Evolutionary conservation across 78 protist genomes (phyloP), one percentile per base, ranked within the genome.

Genomic region (Cyanophora paradoxa): DNA sequence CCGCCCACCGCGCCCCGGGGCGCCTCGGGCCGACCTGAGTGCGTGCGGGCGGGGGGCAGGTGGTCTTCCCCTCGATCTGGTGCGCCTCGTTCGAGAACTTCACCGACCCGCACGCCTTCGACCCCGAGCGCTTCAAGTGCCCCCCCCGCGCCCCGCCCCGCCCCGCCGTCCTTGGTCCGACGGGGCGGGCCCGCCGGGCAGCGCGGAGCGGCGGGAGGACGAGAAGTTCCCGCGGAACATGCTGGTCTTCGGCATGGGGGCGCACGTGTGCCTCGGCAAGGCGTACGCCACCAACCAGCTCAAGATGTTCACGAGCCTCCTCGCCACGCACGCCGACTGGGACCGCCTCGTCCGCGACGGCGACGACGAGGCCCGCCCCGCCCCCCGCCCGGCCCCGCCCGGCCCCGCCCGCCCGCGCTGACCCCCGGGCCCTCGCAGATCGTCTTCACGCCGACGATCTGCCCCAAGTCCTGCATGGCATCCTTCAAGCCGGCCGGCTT

Each of bases 51-150:
- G n/a, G n/a, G n/a, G n/a, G n/a, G n/a, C n/a, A n/a, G n/a, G n/a
- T 86, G 61, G 78, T 86, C 31, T 24, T 86, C 57, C 90, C 90
- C 74, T 75, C 86, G 11, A 77, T 86, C 84, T 81, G 83, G 86
- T 64, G 83, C 1, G 30, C 90, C 26, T 76, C 36, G 58, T 58
- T 52, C 63, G 54, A 73, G 50, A 76, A 7, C 54, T 83, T 73
- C 76, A 17, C 65, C 59, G 71, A 86, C 44, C 74, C 83, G 48
- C 44, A 78, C 33, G 65, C 13, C 33, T 84, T 84, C 46, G 84
- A 84, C 42, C 89, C 89, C 48, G 84, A 84, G n/a, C 81, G 90
- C 74, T 79, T 81, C 77, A 34, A 52, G 6, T 24, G 36, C 68
- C 56, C 56, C 28, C 56, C 56, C 56, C 28, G 28, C 13, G 16